Evolutionary conservation across 306 rosid genomes (phyloP).

Genomic region (Prunus campanulata): DNA sequence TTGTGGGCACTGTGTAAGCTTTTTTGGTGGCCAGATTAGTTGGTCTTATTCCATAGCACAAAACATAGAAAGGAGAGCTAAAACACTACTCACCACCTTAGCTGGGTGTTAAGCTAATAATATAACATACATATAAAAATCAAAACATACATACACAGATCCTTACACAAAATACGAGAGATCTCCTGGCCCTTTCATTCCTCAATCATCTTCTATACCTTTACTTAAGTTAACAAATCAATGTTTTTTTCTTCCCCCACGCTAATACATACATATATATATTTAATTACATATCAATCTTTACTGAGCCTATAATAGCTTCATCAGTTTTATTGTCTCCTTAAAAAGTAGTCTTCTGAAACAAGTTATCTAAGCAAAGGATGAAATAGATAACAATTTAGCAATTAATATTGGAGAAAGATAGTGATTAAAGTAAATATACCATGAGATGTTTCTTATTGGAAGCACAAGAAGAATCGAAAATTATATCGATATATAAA

Average conservation of each 20-base stretch:
- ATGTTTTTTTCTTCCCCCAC: not conserved
- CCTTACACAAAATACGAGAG: conserved; percentile 46
- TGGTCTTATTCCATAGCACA: conserved; percentile 1
- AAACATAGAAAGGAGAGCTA: conserved; percentile 61
- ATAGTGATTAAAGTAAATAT: not conserved
- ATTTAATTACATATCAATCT: not conserved
- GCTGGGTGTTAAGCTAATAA: conserved; percentile 42
- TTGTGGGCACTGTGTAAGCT: not conserved
- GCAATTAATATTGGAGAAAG: not conserved
- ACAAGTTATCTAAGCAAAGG: not conserved
- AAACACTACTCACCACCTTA: conserved; percentile 25
- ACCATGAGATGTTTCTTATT: no score
- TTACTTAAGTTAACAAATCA: conserved; percentile 36
- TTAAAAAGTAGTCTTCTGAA: not conserved
- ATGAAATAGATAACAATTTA: not conserved
- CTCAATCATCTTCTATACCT: conserved; percentile 61
- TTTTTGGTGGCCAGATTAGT: not conserved
- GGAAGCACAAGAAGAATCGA: no score
- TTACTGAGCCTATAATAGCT: no score
- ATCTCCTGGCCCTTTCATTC: conserved; percentile 55
- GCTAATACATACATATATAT: no score
- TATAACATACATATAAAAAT: conserved; percentile 20
- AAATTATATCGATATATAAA: no score
- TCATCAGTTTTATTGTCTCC: no score
- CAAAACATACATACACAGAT: conserved; percentile 24